Percentiles rank a stretch among this genome's conserved stretches.
These are phyloP conservation scores for Xylaria hypoxylon DNA, from an alignment of 2,329 filamentous ascomycete genomes.

Conservation along the genomic window DNA sequence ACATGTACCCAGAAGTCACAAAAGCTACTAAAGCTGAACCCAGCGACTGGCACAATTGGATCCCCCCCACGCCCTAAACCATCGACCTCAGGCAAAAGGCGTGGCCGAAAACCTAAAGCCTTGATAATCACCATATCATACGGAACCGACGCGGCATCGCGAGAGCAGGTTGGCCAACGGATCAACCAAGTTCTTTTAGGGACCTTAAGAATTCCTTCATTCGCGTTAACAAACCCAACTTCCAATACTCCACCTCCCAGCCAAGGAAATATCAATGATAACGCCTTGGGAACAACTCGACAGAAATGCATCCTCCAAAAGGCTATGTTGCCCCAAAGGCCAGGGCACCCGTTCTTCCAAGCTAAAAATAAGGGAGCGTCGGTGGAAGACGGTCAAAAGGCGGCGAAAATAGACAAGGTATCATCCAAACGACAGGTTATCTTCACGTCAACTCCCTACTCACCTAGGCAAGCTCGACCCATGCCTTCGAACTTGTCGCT, in stretches of 20 bases:
- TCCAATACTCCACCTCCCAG: conserved; percentile 36
- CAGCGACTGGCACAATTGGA: conserved; percentile 71
- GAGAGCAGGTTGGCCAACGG: conserved; percentile 64
- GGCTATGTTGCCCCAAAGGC: conserved; percentile 41
- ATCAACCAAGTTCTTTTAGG: conserved; percentile 72
- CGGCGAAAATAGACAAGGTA: conserved; percentile 46
- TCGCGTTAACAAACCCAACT: conserved; percentile 41
- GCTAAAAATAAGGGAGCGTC: conserved; percentile 60
- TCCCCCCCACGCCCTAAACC: conserved; percentile 69
- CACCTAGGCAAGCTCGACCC: conserved; percentile 58
- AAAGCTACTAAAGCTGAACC: conserved; percentile 68
- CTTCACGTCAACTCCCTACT: conserved; percentile 66
- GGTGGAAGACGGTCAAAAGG: conserved; percentile 41
- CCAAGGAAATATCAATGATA: not conserved
- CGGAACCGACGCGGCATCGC: conserved; percentile 59
- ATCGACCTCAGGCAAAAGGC: conserved; percentile 44
- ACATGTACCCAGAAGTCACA: conserved; percentile 52
- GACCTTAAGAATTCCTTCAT: conserved; percentile 39
- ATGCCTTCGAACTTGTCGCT: conserved; percentile 49
- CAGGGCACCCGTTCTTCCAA: conserved; percentile 73
- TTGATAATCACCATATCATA: conserved; percentile 70
- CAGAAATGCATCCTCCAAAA: conserved; percentile 38
- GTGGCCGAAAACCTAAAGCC: conserved; percentile 54
- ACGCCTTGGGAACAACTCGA: conserved; percentile 14
- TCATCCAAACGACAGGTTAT: conserved; percentile 54